A percentile compares a stretch with the other conserved stretches of the same genome.
Evolutionary conservation across 805 yeast genomes (phyloP).

Genomic region (Kuraishia molischiana): DNA sequence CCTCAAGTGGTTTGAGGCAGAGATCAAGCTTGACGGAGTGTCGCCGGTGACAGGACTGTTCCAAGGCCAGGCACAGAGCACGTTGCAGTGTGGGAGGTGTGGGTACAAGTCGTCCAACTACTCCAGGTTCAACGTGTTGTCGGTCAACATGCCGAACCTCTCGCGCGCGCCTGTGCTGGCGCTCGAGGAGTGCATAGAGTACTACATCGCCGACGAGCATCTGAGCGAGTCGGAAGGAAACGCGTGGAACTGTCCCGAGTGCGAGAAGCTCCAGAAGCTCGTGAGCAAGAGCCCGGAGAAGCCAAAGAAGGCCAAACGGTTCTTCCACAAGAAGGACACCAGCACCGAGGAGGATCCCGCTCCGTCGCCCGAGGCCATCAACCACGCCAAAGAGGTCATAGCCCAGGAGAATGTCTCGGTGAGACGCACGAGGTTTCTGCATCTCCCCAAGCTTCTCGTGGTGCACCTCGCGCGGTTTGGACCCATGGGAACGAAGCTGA

Average conservation of each 20-base stretch:
- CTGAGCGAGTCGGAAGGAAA: conserved; percentile 53
- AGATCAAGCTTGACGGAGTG: conserved; percentile 45
- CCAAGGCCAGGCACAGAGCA: conserved; percentile 67
- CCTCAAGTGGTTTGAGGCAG: conserved; percentile 47
- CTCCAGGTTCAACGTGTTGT: conserved; percentile 50
- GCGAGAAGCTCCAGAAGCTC: conserved; percentile 25
- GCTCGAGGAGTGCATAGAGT: conserved; percentile 52
- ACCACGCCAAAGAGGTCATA: conserved; percentile 10
- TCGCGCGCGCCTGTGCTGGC: conserved; percentile 23
- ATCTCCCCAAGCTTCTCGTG: conserved; percentile 16
- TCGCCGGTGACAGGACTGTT: conserved; percentile 59
- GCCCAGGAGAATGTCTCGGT: conserved; percentile 15
- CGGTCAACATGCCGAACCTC: conserved; percentile 12
- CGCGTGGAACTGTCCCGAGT: conserved; percentile 80
- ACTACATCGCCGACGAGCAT: conserved; percentile 56
- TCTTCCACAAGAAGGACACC: conserved; percentile 18
- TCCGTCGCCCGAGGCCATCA: conserved; percentile 6
- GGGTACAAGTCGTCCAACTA: conserved; percentile 50
- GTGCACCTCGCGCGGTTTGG: conserved; percentile 29
- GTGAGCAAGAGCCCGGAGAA: conserved; percentile 9
- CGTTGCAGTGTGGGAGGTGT: conserved; percentile 55
- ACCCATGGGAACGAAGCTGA: conserved; percentile 43
- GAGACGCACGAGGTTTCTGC: conserved; percentile 4
- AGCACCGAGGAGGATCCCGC: conserved; percentile 15
- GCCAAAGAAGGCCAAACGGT: conserved; percentile 8